Evolutionary conservation across 75 land plant species (phyloP), one percentile per base, ranked within the genome.

Genomic region (Pinus albicaulis): DNA sequence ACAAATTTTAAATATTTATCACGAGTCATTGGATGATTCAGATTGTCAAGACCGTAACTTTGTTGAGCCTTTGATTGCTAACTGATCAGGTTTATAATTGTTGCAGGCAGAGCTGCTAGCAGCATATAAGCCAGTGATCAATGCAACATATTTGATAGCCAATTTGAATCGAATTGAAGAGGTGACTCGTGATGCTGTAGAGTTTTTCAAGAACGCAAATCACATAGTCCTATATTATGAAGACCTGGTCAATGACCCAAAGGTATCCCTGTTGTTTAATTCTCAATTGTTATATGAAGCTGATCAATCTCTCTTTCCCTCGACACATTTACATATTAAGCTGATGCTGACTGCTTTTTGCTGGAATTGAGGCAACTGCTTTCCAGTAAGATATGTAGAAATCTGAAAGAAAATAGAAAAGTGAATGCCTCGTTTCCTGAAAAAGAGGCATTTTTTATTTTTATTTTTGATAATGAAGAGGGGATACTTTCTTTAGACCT

Each of bases 101-200:
- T 73, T 82, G 20, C 90, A 88, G 90, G 90, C 90, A 34, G 80
- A 80, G 73, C 59, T 76, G 56, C 65, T 88, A 41, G 90, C 90
- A 14, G 34, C 69, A 74, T 88, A 71, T 70, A 88, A 79, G 69
- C 90, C 90, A 7, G 72, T 68, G 20, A 86, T 88, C 56, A 71
- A 88, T 74, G 61, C 71, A 8, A 55, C 58, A 63, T 28, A 66
- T 15, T 77, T 88, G 71, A 56, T 80, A 2, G 48, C 74, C n/a
- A 82, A 86, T 25, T 56, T 88, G 53, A 89, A 61, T 7, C 55
- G 79, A n/a, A 76, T 77, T 24, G 71, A 82, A 48, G 82, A 88
- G 20, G 63, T 57, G 8, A 74, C 74, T 26, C 31, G 60, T 14
- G 85, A 83, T 58, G 63, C 86, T 15, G 55, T 86, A 4, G 73